Evolutionary conservation across 768 basidiomycete species (phyloP), one percentile per base, ranked within the genome.

Genomic region (Dacryopinax primogenitus): DNA sequence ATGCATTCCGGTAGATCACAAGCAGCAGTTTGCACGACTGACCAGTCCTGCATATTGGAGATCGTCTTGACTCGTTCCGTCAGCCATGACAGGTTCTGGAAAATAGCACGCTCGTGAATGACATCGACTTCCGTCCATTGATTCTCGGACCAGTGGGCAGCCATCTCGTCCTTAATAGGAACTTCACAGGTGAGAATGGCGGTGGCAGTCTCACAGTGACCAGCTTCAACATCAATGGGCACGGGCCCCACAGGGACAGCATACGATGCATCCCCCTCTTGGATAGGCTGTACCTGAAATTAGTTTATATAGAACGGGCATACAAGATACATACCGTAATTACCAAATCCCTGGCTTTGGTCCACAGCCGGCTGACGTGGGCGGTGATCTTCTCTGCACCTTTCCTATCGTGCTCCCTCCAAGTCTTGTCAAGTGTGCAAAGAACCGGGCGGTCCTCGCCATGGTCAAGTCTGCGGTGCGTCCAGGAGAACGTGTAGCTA

Each of bases 31-130:
- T 79, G 75, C 33, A 86, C 76, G 1, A 72, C 67, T 65, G 88
- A 86, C 94, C 94, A 97, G 30, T 76, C 77, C 69, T 88, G 82
- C 65, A 81, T 76, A 36, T 83, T 84, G 26, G 87, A 83, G 65
- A 92, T 82, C 66, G 85, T 83, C 13, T 88, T 84, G 67, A 94
- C 81, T 62, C 91, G 84, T 72, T 93, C 90, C 26, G 91, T 77
- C 21, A 96, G 76, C 93, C 94, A 97, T 1, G 92, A 88, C 16
- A 95, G 72, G 3, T 85, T 79, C 67, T 83, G 84, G 79, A 93
- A 95, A 0, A 85, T 86, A 12, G 82, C 77, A 2, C 92, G 85
- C 71, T 95, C 90, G 69, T 94, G 87, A 9, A 91, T 78, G 69
- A 89, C 87, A 73, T 95, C 91, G 45, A 97, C 84, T 69, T 92